Evolutionary conservation across 768 basidiomycete species (phyloP).

Genomic region (Tylopilus subfusipes): DNA sequence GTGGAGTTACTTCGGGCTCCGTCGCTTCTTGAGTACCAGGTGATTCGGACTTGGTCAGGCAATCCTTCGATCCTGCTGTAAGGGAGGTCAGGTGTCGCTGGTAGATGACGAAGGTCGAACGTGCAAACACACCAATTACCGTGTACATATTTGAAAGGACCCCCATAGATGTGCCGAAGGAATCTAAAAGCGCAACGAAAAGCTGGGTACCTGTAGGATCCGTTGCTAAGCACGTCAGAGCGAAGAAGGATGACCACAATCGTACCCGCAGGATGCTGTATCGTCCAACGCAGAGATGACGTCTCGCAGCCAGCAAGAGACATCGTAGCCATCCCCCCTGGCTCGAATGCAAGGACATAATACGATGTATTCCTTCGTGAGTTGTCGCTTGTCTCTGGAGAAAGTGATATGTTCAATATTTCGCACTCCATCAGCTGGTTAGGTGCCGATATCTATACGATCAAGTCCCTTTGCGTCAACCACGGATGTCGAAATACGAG

Average conservation of each 20-base stretch:
- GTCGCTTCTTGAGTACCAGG: constrained; percentile 31
- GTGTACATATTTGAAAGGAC: constrained; percentile 34
- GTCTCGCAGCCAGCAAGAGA: constrained; percentile 35
- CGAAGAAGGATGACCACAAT: background rate
- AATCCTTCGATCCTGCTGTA: constrained; percentile 29
- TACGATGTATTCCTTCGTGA: constrained; percentile 29
- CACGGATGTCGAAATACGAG: background rate
- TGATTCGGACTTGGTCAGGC: constrained; percentile 19
- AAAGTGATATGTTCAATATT: constrained; percentile 6
- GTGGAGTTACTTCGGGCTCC: constrained; percentile 1
- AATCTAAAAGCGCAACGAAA: constrained; percentile 44
- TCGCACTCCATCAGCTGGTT: constrained; percentile 16
- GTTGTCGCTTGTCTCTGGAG: background rate
- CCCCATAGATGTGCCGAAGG: constrained; percentile 42
- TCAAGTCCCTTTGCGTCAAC: background rate
- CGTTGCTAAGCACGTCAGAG: background rate
- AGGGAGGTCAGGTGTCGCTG: background rate
- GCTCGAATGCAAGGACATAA: constrained; percentile 41
- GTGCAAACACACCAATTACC: constrained; percentile 33
- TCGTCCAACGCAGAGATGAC: constrained; percentile 35
- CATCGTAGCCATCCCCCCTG: constrained; percentile 35
- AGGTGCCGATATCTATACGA: background rate
- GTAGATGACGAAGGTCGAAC: background rate
- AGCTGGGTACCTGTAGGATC: constrained; percentile 37
- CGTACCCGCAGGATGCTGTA: constrained; percentile 41